Base-by-base conservation (phyloP, 306 rosid species). In the Arachis stenosperma region DNA sequence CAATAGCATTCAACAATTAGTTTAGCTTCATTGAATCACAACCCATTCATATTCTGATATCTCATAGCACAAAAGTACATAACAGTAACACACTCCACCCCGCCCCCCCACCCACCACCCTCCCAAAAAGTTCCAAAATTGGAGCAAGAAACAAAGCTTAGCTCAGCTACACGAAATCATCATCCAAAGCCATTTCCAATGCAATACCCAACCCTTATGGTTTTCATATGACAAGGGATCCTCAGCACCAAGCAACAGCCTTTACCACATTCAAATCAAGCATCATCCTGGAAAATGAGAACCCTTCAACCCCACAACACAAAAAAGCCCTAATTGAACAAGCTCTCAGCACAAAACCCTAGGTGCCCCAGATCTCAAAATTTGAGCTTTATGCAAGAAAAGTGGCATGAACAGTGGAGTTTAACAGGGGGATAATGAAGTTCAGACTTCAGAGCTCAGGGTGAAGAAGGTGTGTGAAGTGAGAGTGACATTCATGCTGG, bases 121-220 rank as follows among this genome's bases (percentile, higher is more conserved):
- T 36, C 2, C 65, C 40, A 39, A 13, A 65, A 52, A 59, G 64
- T 33, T 74, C 86, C 76, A 78, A 84, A 66, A 64, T 44, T 41
- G 37, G 64, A 30, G 12, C 43, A 40, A 41, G 55, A 36, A 48
- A 48, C 44, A 57, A 60, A 74, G 29, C 50, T 27, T 17, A 13
- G 33, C 22, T 63, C 14, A 14, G 57, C 57, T 52, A 52, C 57
- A 14, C 57, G 13, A 67, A 55, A 66, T 52, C 61, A 74, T 82
- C 87, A 88, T 71, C 93, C 90, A 71, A 88, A 86, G 63, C 84
- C 89, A 80, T 82, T 84, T 12, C 89, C 89, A 78, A 86, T 78
- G 78, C 86, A 88, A 76, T 60, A 84, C 70, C 79, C 75, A 72
- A 82, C 27, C 65, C 83, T 80, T 22, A 71, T 82, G 36, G 81